These are phyloP conservation scores for Heterococcus sp. DNA, from an alignment of 108 stramenopile species.

Conservation along the genomic window DNA sequence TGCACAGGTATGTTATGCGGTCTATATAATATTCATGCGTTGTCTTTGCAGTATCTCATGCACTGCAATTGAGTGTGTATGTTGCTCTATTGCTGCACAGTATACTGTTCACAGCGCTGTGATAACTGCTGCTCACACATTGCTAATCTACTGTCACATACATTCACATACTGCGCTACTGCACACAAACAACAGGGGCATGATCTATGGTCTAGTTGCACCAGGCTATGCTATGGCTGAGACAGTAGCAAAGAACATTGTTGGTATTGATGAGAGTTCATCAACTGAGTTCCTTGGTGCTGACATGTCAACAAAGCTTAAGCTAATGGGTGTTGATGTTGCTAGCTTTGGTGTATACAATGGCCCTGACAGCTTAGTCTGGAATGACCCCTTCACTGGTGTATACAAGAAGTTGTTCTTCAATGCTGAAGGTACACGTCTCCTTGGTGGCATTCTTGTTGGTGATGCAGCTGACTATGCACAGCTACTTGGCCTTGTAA, in stretches of 20 bases:
- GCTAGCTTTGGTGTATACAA: conserved; percentile 85
- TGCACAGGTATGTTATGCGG: conserved; percentile 64
- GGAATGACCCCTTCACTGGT: conserved; percentile 79
- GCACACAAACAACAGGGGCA: too few species aligned
- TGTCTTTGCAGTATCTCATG: too few species aligned
- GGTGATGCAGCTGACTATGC: conserved; percentile 85
- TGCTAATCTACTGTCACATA: too few species aligned
- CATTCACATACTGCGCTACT: too few species aligned
- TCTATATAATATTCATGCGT: too few species aligned
- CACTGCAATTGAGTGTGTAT: too few species aligned
- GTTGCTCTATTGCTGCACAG: too few species aligned
- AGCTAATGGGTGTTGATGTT: conserved; percentile 89
- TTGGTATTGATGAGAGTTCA: conserved; percentile 51
- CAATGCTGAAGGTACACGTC: conserved; percentile 78
- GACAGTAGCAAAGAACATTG: conserved; percentile 70
- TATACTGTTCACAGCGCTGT: too few species aligned
- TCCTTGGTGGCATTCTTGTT: conserved; percentile 84
- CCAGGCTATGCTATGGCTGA: conserved; percentile 86
- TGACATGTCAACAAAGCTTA: conserved; percentile 88
- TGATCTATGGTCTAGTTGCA: conserved; percentile 87
- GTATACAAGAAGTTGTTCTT: conserved; percentile 91
- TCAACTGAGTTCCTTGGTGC: conserved; percentile 77
- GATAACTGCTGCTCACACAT: too few species aligned
- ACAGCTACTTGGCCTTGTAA: conserved; percentile 65
- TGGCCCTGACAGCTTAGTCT: conserved; percentile 57